A percentile compares a stretch with the other conserved stretches of the same genome.
Conservation (phyloP, 345 rosid species). For the Aurinia saxatilis region DNA sequence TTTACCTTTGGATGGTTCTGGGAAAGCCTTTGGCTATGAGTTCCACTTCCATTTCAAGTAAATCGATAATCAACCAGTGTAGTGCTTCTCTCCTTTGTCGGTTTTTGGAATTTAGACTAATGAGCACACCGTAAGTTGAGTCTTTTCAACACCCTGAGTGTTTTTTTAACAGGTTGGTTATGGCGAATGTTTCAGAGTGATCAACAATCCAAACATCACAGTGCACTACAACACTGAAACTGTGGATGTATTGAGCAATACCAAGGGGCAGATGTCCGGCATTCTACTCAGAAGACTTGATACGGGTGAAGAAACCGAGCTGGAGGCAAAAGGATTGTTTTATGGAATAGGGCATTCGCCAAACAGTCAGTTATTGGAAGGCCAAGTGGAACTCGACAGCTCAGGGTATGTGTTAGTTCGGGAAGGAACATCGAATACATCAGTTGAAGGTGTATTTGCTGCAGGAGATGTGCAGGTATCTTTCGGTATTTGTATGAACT, state of each 20-base stretch:
- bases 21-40: conserved; percentile 14
- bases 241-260: conserved; percentile 76
- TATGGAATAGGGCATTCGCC: conserved; percentile 98
- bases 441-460: conserved; percentile 89
- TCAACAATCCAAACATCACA: conserved; percentile 88
- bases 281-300: conserved; percentile 60
- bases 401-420: conserved; percentile 68
- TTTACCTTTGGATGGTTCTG: neutral
- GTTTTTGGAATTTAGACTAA: conserved; percentile 48
- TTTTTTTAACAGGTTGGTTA: conserved; percentile 99
- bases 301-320: conserved; percentile 76
- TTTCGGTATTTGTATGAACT: neutral
- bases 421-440: conserved; percentile 80
- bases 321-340: conserved; percentile 93
- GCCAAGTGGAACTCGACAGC: conserved; percentile 86
- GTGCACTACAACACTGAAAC: conserved; percentile 90
- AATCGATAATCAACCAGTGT: neutral
- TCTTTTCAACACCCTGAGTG: conserved; percentile 97
- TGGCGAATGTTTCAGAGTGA: conserved; percentile 99
- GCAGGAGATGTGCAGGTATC: conserved; percentile 98
- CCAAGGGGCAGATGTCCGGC: conserved; percentile 93
- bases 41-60: neutral
- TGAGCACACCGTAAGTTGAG: conserved; percentile 64
- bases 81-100: conserved; percentile 18
- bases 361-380: conserved; percentile 79